phyloP scores from a whole-genome alignment of 257 asterid species.

The Solanum peruvianum region DNA sequence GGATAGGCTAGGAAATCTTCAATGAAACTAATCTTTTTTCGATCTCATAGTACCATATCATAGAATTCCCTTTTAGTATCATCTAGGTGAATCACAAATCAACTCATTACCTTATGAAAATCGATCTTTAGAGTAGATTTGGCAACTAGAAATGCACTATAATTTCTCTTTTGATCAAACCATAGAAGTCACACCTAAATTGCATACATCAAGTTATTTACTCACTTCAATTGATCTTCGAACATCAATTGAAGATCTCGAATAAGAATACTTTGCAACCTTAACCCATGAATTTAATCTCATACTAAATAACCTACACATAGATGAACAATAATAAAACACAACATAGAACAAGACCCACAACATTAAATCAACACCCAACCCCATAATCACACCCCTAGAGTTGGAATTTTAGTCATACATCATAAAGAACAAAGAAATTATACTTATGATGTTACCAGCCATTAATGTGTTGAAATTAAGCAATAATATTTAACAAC shows the following conservation, averaged over 20 bases:
- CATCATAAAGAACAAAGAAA: background rate
- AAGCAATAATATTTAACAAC: background rate
- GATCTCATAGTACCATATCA: background rate
- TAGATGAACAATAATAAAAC: background rate
- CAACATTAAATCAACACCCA: background rate
- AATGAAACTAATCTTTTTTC: background rate
- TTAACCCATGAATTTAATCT: background rate
- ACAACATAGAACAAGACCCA: background rate
- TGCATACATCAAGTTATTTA: background rate
- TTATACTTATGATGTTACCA: background rate
- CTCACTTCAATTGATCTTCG: background rate
- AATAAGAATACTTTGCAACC: background rate
- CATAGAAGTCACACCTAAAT: background rate
- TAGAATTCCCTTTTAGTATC: background rate
- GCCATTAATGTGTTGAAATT: background rate
- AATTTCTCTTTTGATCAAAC: background rate
- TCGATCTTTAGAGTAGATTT: background rate
- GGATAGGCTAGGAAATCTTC: background rate
- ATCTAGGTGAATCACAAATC: background rate
- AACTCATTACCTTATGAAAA: background rate
- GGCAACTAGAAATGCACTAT: background rate
- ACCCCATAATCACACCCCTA: background rate
- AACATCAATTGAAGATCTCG: background rate
- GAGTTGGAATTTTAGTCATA: background rate
- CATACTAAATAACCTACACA: background rate